These are phyloP conservation scores for Macrophomina pseudophaseolina DNA, from an alignment of 2,329 filamentous ascomycete species.

Conservation along the genomic window DNA sequence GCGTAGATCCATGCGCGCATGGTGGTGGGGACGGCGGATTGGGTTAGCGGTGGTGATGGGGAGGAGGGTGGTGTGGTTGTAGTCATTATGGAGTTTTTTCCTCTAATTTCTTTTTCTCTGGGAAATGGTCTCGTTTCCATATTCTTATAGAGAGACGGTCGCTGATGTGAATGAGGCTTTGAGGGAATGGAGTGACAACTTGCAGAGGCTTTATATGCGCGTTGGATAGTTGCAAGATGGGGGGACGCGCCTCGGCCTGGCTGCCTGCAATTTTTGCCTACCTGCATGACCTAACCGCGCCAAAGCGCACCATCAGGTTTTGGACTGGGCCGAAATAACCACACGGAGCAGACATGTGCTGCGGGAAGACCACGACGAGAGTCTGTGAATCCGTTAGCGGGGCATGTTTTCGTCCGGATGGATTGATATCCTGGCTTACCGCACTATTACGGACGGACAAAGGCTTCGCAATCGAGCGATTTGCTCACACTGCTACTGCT, in stretches of 20 bases:
- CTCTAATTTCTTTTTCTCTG: no score
- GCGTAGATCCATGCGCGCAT: conserved; percentile 34
- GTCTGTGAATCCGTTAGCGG: not conserved
- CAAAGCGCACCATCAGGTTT: no score
- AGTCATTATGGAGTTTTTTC: not conserved
- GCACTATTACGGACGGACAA: not conserved
- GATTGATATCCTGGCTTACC: not conserved
- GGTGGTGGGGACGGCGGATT: not conserved
- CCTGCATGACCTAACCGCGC: no score
- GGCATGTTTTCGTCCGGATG: conserved; percentile 4
- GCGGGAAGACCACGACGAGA: not conserved
- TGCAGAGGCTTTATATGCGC: not conserved
- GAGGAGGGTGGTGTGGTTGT: not conserved
- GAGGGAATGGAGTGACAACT: no score
- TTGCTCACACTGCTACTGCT: not conserved
- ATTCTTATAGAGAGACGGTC: no score
- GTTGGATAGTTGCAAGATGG: not conserved
- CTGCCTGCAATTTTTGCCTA: no score
- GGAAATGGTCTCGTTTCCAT: no score
- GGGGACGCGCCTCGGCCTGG: no score
- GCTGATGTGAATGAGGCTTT: no score
- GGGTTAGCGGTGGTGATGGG: not conserved
- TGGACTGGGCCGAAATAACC: no score
- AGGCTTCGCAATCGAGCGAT: not conserved
- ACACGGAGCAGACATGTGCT: no score